Evolutionary conservation across 1,139 yeast species (phyloP).

Genomic region (Geotrichum europaeum): DNA sequence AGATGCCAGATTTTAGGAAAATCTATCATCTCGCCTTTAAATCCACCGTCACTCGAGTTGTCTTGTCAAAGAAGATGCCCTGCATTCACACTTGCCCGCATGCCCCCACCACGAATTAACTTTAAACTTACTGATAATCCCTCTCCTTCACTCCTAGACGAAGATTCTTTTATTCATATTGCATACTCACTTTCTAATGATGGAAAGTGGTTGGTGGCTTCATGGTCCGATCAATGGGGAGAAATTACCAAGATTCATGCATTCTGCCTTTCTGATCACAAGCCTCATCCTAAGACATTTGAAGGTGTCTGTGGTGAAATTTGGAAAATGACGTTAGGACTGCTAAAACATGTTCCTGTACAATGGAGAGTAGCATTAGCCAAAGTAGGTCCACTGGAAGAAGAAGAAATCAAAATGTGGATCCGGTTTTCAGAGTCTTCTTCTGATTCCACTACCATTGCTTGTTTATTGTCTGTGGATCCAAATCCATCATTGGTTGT

Average conservation of each 20-base stretch:
- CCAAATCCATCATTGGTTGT: conserved; percentile 54
- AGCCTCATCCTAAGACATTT: conserved; percentile 32
- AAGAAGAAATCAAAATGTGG: conserved; percentile 34
- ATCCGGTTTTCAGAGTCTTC: conserved; percentile 18
- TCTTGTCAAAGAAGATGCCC: conserved; percentile 24
- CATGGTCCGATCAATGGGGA: conserved; percentile 88
- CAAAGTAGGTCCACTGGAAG: conserved; percentile 34
- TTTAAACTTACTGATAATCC: conserved; percentile 47
- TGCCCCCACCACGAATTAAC: conserved; percentile 39
- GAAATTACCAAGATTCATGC: conserved; percentile 56
- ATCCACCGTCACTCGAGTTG: background rate
- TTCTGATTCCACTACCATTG: conserved; percentile 50
- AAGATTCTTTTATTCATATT: conserved; percentile 75
- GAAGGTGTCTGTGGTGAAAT: conserved; percentile 55
- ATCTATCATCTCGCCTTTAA: conserved; percentile 1
- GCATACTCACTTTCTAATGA: conserved; percentile 82
- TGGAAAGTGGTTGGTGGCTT: conserved; percentile 76
- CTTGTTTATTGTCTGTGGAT: conserved; percentile 68
- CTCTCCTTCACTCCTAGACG: conserved; percentile 41
- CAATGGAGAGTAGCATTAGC: conserved; percentile 36
- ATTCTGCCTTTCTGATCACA: conserved; percentile 33
- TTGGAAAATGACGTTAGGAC: conserved; percentile 47
- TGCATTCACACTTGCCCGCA: conserved; percentile 34
- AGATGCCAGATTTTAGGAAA: conserved; percentile 27
- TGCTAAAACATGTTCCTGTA: conserved; percentile 29